phyloP scores from a whole-genome alignment of 345 rosid genomes.

The Salix brachista region DNA sequence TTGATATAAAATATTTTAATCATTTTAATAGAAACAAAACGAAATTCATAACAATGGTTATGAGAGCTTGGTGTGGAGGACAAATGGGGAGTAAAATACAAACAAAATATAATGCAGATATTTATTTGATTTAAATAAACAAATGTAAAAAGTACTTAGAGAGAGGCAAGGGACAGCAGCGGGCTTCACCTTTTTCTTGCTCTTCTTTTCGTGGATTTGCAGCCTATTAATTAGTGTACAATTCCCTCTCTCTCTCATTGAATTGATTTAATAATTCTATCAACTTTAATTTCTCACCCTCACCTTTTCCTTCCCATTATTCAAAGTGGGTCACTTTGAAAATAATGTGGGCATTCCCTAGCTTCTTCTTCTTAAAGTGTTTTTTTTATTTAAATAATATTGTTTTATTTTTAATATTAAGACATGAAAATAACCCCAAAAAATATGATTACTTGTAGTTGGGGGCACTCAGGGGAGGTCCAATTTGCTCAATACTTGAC shows the following conservation, averaged over 20 bases:
- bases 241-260: slow-evolving; percentile 10
- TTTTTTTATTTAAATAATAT: too few relatives aligned
- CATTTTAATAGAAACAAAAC: too few relatives aligned
- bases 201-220: slow-evolving; percentile 22
- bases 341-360: not conserved
- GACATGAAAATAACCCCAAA: not conserved
- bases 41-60: not conserved
- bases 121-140: not conserved
- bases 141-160: not conserved
- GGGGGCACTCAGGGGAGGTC: not conserved
- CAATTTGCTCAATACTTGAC: not conserved
- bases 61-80: not conserved
- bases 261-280: not conserved
- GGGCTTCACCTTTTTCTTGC: not conserved
- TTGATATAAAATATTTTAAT: too few relatives aligned
- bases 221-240: slow-evolving; percentile 26
- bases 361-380: not conserved
- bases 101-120: not conserved
- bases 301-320: not conserved
- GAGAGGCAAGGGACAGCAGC: slow-evolving; percentile 13
- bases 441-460: not conserved
- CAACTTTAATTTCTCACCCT: not conserved
- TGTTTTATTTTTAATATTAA: too few relatives aligned
- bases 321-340: too few relatives aligned
- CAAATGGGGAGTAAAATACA: not conserved